Evolutionary conservation across 1,284 basidiomycete genomes (phyloP), one percentile per base, ranked within the genome.

Genomic region (Psilocybe mexicana): DNA sequence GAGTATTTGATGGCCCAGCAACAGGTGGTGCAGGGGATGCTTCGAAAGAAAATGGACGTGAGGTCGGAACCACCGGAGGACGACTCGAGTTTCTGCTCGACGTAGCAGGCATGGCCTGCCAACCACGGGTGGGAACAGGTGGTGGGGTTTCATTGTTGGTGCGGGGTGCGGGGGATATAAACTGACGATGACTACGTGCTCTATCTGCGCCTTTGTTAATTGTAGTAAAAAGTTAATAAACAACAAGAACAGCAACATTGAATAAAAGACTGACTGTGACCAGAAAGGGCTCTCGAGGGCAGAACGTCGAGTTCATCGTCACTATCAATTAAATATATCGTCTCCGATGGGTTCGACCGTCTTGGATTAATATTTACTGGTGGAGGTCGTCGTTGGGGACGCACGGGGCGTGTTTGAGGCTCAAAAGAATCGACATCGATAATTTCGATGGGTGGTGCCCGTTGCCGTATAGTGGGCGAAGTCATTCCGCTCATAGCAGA

Each of bases 371-470:
- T 12, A 45, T 23, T 53, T 45, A 26, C 5, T 2, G 42, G 42
- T 26, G 18, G 55, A 48, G 43, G 57, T 24, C 44, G 59, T 42
- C 28, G 58, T 51, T 58, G 61, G 4, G 38, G 4, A n/a, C 12
- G 38, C 38, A 40, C 10, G 14, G 12, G 10, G 33, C 45, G 48
- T 69, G 42, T 44, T 26, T 28, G 26, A 4, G 18, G 71, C 46
- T 72, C 73, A 46, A 70, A 64, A 12, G 65, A 62, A 64, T 77
- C 74, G 52, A 76, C 74, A 64, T 77, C 75, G 63, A 76, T 77
- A 57, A 76, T 66, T 63, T 77, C 76, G 23, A 73, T 61, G 25
- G 70, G 65, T 10, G 68, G 57, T 48, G 65, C 61, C 50, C 62
- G 63, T 12, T 65, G 60, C 44, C 56, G 61, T 35, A 61, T 67